Conservation (phyloP, 2,329 filamentous ascomycete species). For the Diaporthe sp. region DNA sequence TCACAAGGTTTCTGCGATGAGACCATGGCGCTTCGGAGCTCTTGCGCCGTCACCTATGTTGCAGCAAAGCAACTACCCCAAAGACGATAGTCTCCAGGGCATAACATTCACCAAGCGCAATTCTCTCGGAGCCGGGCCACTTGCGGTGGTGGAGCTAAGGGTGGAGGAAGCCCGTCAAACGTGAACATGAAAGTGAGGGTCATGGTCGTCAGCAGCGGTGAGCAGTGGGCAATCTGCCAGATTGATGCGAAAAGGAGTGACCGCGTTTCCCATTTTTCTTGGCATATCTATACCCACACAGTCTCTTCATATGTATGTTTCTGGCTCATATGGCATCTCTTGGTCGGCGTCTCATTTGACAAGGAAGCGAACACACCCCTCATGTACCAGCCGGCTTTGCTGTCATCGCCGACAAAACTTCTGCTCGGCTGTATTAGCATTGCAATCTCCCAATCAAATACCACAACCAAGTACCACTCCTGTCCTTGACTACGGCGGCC, state of each 20-base stretch:
- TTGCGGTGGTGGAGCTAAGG: background rate
- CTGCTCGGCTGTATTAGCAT: slow-evolving; percentile 11
- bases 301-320: background rate
- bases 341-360: background rate
- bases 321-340: slow-evolving; percentile 8
- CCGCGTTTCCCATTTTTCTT: background rate
- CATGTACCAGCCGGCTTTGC: background rate
- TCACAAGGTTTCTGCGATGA: background rate
- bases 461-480: background rate
- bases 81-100: no score
- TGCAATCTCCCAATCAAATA: slow-evolving; percentile 22
- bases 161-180: background rate
- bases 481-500: background rate
- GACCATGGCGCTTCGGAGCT: background rate
- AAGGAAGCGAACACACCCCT: background rate
- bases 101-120: background rate
- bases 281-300: slow-evolving; percentile 20
- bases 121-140: no score
- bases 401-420: slow-evolving; percentile 12
- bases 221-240: background rate
- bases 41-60: background rate
- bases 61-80: background rate
- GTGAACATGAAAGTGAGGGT: background rate
- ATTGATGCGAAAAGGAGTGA: slow-evolving; percentile 6
- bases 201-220: background rate